Conservation (phyloP, 345 rosid genomes). For the Atalantia buxifolia region DNA sequence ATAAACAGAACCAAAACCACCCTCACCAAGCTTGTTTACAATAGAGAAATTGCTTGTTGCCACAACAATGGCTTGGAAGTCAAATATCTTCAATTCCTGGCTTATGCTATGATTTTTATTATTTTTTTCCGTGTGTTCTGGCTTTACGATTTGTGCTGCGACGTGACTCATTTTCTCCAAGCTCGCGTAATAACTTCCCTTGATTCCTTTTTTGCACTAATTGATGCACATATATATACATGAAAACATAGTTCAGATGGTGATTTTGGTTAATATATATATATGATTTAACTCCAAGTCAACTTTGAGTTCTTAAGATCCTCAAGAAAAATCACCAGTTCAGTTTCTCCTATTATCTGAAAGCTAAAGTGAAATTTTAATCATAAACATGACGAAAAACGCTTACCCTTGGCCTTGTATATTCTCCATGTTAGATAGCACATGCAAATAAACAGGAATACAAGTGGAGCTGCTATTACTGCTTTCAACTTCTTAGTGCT, state of each 20-base stretch:
- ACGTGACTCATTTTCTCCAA: not conserved
- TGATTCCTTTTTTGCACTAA: not conserved
- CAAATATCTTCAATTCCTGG: not conserved
- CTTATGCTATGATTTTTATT: too few species aligned
- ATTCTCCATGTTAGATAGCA: not conserved
- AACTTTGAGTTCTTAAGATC: too few species aligned
- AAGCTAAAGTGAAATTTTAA: too few species aligned
- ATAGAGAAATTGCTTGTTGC: constrained; percentile 5
- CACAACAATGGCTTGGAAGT: not conserved
- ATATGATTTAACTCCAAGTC: too few species aligned
- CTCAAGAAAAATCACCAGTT: too few species aligned
- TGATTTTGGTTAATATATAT: not conserved
- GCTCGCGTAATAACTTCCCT: not conserved
- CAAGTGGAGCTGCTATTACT: too few species aligned
- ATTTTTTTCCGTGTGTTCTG: too few species aligned
- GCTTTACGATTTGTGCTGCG: too few species aligned
- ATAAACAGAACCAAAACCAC: not conserved
- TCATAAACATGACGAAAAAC: too few species aligned
- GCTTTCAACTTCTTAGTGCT: too few species aligned
- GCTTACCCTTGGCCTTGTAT: not conserved
- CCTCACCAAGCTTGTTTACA: not conserved
- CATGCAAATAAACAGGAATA: not conserved
- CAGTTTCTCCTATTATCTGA: too few species aligned
- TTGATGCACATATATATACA: not conserved
- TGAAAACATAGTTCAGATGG: not conserved